These are phyloP conservation scores for Cyanidium caldarium DNA, from an alignment of 23 red algal genomes.

Conservation along the genomic window DNA sequence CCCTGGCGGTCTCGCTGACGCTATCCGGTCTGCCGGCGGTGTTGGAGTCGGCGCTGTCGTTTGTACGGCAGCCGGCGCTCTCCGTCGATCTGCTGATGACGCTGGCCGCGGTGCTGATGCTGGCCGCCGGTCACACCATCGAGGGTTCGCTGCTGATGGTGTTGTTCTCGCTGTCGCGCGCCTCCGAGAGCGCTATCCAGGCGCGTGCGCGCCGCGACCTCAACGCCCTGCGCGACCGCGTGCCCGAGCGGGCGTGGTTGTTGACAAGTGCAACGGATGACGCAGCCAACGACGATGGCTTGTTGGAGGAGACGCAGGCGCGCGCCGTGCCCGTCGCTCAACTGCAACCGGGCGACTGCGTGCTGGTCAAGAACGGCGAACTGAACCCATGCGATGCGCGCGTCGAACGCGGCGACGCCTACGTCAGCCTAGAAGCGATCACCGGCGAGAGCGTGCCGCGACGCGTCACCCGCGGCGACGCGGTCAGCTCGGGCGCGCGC, in stretches of 20 bases:
- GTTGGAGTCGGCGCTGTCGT: not conserved
- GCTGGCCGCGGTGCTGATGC: constrained; percentile 28
- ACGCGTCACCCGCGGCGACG: constrained; percentile 15
- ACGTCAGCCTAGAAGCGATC: constrained; percentile 44
- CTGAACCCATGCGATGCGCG: constrained; percentile 55
- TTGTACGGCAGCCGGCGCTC: constrained; percentile 4
- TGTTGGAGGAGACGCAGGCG: not conserved
- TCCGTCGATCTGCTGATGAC: constrained; percentile 83
- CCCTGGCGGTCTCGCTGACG: not conserved
- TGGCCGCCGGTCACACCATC: constrained; percentile 30
- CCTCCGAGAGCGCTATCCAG: constrained; percentile 36
- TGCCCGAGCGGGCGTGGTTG: constrained; percentile 30
- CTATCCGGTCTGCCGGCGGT: constrained; percentile 9
- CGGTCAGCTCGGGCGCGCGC: constrained; percentile 35
- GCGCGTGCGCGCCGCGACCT: constrained; percentile 36
- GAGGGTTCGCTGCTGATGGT: constrained; percentile 55
- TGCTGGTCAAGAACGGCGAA: constrained; percentile 57
- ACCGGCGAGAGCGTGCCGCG: constrained; percentile 53
- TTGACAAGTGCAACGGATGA: not conserved
- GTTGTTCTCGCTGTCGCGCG: constrained; percentile 43
- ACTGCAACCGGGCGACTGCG: constrained; percentile 39
- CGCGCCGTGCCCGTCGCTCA: not conserved
- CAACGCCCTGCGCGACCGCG: constrained; percentile 33
- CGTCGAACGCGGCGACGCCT: constrained; percentile 33
- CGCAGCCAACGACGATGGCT: constrained; percentile 1